phyloP scores from a whole-genome alignment of 129 eudicot genomes.

The Centella asiatica region DNA sequence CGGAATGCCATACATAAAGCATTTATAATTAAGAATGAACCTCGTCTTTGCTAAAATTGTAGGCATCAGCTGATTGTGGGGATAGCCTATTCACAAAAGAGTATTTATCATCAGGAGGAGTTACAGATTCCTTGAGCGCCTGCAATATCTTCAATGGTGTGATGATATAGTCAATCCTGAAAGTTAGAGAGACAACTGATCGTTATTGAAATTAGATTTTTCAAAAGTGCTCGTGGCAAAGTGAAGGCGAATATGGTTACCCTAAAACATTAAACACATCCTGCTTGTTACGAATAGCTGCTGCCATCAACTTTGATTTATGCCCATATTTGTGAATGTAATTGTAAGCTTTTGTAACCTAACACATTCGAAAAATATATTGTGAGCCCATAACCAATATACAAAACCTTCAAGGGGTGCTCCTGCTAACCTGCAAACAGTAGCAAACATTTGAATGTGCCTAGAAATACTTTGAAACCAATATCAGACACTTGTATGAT shows the following conservation, averaged over 20 bases:
- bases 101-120: slow-evolving; percentile 86
- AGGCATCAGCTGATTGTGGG: slow-evolving; percentile 69
- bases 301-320: slow-evolving; percentile 92
- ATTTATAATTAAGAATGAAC: slow-evolving; percentile 27
- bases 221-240: not conserved
- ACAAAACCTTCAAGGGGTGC: not conserved
- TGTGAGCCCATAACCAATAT: not conserved
- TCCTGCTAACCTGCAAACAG: too few relatives aligned
- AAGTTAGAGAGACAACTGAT: slow-evolving; percentile 2
- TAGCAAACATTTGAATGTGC: too few relatives aligned
- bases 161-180: slow-evolving; percentile 94
- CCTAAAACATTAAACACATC: slow-evolving; percentile 82
- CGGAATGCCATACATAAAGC: not conserved
- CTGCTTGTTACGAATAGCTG: slow-evolving; percentile 95
- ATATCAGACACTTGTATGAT: too few relatives aligned
- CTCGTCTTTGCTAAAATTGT: slow-evolving; percentile 78
- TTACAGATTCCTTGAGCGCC: slow-evolving; percentile 79
- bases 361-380: slow-evolving; percentile 5
- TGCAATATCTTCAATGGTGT: slow-evolving; percentile 91
- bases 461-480: too few relatives aligned
- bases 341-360: slow-evolving; percentile 93
- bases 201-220: not conserved
- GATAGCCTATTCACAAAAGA: slow-evolving; percentile 66
- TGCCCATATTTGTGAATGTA: slow-evolving; percentile 90
- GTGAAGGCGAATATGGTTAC: slow-evolving; percentile 20